phyloP scores from a whole-genome alignment of 2,329 filamentous ascomycete species.

The Apiospora sp. region DNA sequence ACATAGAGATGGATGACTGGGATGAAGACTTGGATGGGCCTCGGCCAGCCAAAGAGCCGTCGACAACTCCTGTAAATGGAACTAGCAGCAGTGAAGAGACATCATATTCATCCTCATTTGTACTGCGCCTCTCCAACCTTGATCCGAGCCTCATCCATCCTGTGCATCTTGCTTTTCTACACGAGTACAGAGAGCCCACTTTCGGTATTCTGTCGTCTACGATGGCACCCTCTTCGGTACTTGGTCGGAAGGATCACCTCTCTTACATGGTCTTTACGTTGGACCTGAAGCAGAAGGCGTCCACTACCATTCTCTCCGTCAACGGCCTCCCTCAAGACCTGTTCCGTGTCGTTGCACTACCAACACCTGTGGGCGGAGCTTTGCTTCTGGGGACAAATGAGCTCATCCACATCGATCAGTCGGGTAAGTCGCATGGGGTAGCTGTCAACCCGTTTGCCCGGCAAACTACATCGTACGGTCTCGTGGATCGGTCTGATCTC shows the following conservation, averaged over 20 bases:
- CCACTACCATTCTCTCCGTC: slow-evolving; percentile 90
- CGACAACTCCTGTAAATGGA: slow-evolving; percentile 52
- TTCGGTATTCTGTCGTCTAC: slow-evolving; percentile 92
- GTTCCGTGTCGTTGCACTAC: slow-evolving; percentile 81
- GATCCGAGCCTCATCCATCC: slow-evolving; percentile 89
- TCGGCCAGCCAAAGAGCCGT: slow-evolving; percentile 58
- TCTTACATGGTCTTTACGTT: slow-evolving; percentile 95
- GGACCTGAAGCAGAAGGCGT: slow-evolving; percentile 91
- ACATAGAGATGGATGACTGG: slow-evolving; percentile 91
- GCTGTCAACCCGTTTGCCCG: slow-evolving; percentile 92
- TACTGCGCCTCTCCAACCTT: slow-evolving; percentile 86
- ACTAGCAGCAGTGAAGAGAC: slow-evolving; percentile 65
- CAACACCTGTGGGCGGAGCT: slow-evolving; percentile 86
- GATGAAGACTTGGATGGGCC: slow-evolving; percentile 82
- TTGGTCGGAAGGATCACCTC: slow-evolving; percentile 85
- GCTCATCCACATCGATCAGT: slow-evolving; percentile 93
- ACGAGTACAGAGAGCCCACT: slow-evolving; percentile 97
- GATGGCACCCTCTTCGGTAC: slow-evolving; percentile 73
- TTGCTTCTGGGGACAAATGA: slow-evolving; percentile 89
- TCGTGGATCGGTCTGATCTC: slow-evolving; percentile 86
- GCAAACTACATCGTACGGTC: slow-evolving; percentile 80
- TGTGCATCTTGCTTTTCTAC: slow-evolving; percentile 88
- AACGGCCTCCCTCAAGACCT: slow-evolving; percentile 86
- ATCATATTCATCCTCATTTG: slow-evolving; percentile 90
- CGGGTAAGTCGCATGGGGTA: slow-evolving; percentile 90